These are phyloP conservation scores for Shiraia sp. DNA, from an alignment of 2,329 filamentous ascomycete genomes.

Conservation along the genomic window DNA sequence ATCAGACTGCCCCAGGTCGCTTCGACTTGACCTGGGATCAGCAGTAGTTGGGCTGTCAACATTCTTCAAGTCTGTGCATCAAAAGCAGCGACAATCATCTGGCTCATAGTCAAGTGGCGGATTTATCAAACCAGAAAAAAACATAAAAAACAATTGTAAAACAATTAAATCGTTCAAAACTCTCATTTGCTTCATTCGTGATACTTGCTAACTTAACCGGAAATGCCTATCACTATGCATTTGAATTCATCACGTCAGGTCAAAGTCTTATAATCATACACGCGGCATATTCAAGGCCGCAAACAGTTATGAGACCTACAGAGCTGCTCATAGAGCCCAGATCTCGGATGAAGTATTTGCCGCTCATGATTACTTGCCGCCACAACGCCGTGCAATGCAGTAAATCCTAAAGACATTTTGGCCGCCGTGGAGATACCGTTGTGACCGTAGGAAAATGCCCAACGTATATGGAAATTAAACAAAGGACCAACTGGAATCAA, in stretches of 20 bases:
- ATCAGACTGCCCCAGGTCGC: conserved; percentile 73
- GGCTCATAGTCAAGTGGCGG: no score
- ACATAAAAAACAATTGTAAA: background rate
- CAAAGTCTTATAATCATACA: background rate
- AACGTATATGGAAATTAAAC: background rate
- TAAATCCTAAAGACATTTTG: background rate
- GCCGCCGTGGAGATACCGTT: conserved; percentile 1
- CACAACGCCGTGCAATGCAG: conserved; percentile 28
- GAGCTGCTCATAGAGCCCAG: no score
- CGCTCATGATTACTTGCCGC: conserved; percentile 1
- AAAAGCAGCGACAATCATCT: no score
- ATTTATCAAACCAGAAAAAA: background rate
- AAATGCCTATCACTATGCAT: background rate
- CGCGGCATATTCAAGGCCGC: background rate
- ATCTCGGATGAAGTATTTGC: no score
- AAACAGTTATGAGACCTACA: no score
- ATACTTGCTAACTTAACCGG: background rate
- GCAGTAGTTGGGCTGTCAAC: conserved; percentile 13
- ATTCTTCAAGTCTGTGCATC: no score
- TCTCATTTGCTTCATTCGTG: background rate
- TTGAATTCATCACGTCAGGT: background rate
- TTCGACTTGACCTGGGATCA: conserved; percentile 82
- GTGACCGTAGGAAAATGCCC: background rate
- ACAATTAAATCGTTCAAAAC: background rate
- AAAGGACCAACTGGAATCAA: conserved; percentile 2